phyloP scores from a whole-genome alignment of 2,329 filamentous ascomycete species.

The Fusarium sp. region DNA sequence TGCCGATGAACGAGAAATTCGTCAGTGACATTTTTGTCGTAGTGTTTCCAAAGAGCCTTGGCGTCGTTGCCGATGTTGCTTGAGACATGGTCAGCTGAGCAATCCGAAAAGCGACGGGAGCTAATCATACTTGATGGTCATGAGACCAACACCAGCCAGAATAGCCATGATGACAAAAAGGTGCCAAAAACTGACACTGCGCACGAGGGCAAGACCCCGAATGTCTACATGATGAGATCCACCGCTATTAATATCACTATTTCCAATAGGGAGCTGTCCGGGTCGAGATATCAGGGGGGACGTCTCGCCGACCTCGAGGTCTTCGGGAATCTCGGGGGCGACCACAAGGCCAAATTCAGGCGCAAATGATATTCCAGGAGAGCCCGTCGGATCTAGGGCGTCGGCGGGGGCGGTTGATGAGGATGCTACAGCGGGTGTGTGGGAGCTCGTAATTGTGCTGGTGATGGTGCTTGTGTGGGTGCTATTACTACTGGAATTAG shows the following conservation, averaged over 20 bases:
- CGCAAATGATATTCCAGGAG: constrained; percentile 40
- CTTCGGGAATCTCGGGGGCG: constrained; percentile 37
- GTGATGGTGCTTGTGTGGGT: constrained; percentile 44
- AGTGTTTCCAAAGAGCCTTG: constrained; percentile 88
- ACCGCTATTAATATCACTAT: constrained; percentile 73
- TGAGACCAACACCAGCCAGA: constrained; percentile 91
- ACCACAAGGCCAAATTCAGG: constrained; percentile 42
- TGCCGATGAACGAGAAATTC: constrained; percentile 83
- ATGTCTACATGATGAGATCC: constrained; percentile 89
- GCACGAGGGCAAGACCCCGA: constrained; percentile 80
- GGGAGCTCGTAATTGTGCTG: constrained; percentile 33
- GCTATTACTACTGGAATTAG: constrained; percentile 43
- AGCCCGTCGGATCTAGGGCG: constrained; percentile 33
- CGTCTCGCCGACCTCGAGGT: constrained; percentile 72
- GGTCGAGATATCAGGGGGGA: constrained; percentile 80
- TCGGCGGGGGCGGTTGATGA: constrained; percentile 21
- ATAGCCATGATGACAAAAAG: constrained; percentile 87
- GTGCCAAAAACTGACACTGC: constrained; percentile 86
- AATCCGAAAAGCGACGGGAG: not conserved
- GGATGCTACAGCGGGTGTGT: constrained; percentile 26
- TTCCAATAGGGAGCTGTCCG: constrained; percentile 62
- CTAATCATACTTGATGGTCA: constrained; percentile 92
- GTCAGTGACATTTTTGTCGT: constrained; percentile 75
- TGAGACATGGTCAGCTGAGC: constrained; percentile 17
- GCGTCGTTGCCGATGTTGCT: constrained; percentile 95